phyloP scores from a whole-genome alignment of 176 grass and related monocot species.

The Neostapfia colusana region DNA sequence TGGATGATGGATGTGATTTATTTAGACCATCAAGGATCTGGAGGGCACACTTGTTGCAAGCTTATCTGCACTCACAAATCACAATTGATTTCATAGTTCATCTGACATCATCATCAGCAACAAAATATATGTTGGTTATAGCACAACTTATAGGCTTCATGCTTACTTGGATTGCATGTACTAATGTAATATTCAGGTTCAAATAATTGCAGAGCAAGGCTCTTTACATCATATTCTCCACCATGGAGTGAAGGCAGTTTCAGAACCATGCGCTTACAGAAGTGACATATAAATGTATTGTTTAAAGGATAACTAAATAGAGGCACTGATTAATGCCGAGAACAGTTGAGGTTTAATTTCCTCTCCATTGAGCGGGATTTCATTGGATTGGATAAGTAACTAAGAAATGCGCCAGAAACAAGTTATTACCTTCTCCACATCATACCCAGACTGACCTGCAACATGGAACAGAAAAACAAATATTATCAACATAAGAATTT shows the following conservation, averaged over 20 bases:
- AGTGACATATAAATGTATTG: background rate
- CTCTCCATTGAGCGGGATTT: background rate
- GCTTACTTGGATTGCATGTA: too few species aligned
- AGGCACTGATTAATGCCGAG: background rate
- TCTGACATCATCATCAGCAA: too few species aligned
- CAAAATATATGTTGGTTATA: too few species aligned
- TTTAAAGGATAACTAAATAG: background rate
- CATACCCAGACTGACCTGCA: constrained; percentile 70
- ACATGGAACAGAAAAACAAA: constrained; percentile 27
- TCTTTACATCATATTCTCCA: background rate
- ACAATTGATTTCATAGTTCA: too few species aligned
- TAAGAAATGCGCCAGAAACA: constrained; percentile 13
- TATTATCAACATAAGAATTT: constrained; percentile 9
- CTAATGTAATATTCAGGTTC: too few species aligned
- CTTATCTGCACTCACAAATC: too few species aligned
- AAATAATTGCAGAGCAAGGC: background rate
- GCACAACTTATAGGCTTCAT: too few species aligned
- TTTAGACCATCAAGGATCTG: background rate
- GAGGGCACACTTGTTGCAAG: background rate
- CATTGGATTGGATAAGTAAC: constrained; percentile 1
- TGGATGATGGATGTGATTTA: background rate
- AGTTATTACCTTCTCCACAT: constrained; percentile 72
- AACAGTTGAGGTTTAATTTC: constrained; percentile 7
- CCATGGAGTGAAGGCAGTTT: too few species aligned
- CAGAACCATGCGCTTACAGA: too few species aligned